Evolutionary conservation across 352 stramenopile genomes (phyloP), one percentile per base, ranked within the genome.

Genomic region (Phytophthora ramorum): DNA sequence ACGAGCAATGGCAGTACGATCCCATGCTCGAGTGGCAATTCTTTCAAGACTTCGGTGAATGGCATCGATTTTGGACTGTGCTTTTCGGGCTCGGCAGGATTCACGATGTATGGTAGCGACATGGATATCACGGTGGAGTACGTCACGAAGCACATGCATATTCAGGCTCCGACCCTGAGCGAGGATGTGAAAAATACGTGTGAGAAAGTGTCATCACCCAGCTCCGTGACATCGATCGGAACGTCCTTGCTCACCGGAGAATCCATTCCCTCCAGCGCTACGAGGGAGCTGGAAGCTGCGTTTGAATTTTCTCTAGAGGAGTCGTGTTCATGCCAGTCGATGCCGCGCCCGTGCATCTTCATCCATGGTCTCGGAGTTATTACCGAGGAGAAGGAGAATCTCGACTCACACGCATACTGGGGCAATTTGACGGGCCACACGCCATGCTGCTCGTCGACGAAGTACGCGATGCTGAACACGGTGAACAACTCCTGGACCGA

Each of bases 331-430:
- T 71, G 63, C 34, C 43, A 61, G 19, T 71, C 63, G 14, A 55
- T 37, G 16, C 63, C 63, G 13, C 62, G 62, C 43, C 62, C 62
- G 7, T 70, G 62, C 30, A 50, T 70, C 40, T 70, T 70, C 46
- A 40, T 86, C 40, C 79, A 89, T 28, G 76, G 79, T 5, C 51
- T 86, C 7, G 79, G 71, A 17, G 56, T 78, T 46, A 46, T 55
- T 0, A 58, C 43, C 4, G 66, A 83, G 17, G 38, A 59, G 13
- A 66, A 64, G 24, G 55, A 71, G 7, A 71, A 71, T 5, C 48
- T 84, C 2, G 37, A 78, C 26, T 34, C 58, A 9, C 71, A 59
- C 24, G 2, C 52, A 16, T 85, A 76, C 52, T 85, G 77, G 55
- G 75, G 77, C 0, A 75, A 79, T 57, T 61, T 84, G 40, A 66